A percentile compares a stretch with the other conserved stretches of the same genome.
These are phyloP conservation scores for Pseudoscleropodium purum DNA, from an alignment of 225 moss, liverwort and hornwort genomes.

Conservation along the genomic window DNA sequence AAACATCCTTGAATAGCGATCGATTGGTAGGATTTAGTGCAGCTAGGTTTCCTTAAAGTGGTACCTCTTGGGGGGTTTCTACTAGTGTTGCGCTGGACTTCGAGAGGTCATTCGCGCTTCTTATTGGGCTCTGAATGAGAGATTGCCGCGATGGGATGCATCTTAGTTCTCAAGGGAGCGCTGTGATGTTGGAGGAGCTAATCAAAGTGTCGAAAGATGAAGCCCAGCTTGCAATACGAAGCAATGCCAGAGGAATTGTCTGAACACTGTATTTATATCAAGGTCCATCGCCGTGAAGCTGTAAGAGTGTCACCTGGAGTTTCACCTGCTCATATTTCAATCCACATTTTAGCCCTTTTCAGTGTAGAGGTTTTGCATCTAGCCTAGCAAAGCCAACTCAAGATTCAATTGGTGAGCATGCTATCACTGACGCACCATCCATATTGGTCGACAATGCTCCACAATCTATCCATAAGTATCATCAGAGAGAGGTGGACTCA, in stretches of 20 bases:
- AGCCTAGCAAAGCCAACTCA: neutral
- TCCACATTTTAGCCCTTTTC: neutral
- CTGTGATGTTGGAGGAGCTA: slow-evolving; percentile 49
- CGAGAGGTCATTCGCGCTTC: neutral
- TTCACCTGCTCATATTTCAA: neutral
- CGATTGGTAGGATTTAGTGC: neutral
- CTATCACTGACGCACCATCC: neutral
- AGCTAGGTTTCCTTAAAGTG: neutral
- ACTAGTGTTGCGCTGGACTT: neutral
- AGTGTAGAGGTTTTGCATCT: neutral
- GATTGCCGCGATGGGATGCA: slow-evolving; percentile 83
- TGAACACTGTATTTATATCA: slow-evolving; percentile 7
- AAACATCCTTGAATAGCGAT: neutral
- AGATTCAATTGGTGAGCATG: neutral
- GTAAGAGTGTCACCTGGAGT: slow-evolving; percentile 3
- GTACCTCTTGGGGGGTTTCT: neutral
- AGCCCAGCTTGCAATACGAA: slow-evolving; percentile 42
- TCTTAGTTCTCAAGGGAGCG: slow-evolving; percentile 56
- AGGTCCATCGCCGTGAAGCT: slow-evolving; percentile 25
- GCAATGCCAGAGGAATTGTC: slow-evolving; percentile 33
- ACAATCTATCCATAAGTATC: neutral
- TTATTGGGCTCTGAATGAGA: neutral
- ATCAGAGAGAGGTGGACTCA: neutral
- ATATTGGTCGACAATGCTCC: neutral
- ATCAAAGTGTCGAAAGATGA: slow-evolving; percentile 29